Evolutionary conservation across 2,329 filamentous ascomycete species (phyloP), one percentile per base, ranked within the genome.

Genomic region (Penicillium sp.): DNA sequence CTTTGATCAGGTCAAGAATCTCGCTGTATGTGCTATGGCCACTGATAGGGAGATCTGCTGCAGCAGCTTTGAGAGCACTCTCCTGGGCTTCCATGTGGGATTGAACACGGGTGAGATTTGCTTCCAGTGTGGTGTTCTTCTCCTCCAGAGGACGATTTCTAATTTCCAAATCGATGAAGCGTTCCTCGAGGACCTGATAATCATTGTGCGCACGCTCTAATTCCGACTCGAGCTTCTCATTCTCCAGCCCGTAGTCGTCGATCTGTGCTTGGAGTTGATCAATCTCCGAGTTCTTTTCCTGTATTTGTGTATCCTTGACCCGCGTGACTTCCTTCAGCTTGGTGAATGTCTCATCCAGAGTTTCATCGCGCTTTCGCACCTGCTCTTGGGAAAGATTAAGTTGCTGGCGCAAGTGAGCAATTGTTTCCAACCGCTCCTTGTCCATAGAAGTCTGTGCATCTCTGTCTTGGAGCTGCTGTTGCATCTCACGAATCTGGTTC

Each of bases 1-100:
- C 69, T 48, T 75, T 74, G 47, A 77, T 73, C 42, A 72, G 49
- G 27, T 75, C 73, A 2, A 77, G 62, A n/a, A 78, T 73, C 42
- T 78, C 73, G 25, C 65, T 70, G 55, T 75, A 77, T 7, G 72
- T 71, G 56, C 71, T 75, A 25, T 69, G 70, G 7, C 66, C 66
- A 4, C 62, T 68, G 6, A 71, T 58, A 6, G 75, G 72, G 3
- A 76, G 59, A 36, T 76, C 73, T 9, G 67, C 70, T 13, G 75
- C 75, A 35, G 75, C 68, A 6, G 68, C 68, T 35, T 74, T 74
- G 13, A 78, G 60, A 1, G 73, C 73, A 50, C 71, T 74, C 50
- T 71, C 67, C 50, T 76, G 75, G 2, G 73, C 71, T 35, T 68
- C 68, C 23, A 74, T 66, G 49, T 76, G 73, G 2, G 73, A 70